phyloP scores from a whole-genome alignment of 2,329 filamentous ascomycete species.

The Aspergillus clavatus region DNA sequence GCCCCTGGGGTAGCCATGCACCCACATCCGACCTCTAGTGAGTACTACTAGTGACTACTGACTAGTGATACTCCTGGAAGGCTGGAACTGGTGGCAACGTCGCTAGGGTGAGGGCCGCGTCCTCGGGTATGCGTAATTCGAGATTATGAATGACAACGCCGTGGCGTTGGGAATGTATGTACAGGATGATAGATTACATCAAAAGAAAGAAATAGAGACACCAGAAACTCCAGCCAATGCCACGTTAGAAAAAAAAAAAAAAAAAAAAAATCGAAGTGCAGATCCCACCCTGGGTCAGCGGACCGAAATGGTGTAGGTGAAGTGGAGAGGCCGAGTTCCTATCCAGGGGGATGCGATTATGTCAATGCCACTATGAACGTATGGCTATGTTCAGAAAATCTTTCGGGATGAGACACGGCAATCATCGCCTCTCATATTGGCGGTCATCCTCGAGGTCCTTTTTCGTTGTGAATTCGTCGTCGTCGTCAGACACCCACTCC shows the following conservation, averaged over 20 bases:
- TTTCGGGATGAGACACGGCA: background rate
- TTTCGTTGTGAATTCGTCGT: conserved; percentile 12
- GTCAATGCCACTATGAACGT: too few relatives aligned
- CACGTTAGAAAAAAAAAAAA: too few relatives aligned
- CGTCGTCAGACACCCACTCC: conserved; percentile 31
- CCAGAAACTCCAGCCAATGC: background rate
- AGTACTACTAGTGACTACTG: too few relatives aligned
- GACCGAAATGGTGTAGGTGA: background rate
- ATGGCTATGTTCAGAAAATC: background rate
- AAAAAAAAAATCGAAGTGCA: background rate
- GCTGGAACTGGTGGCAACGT: too few relatives aligned
- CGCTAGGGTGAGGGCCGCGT: too few relatives aligned
- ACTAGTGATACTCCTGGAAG: too few relatives aligned
- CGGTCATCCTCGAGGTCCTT: conserved; percentile 6
- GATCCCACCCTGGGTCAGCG: background rate
- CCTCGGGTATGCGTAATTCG: too few relatives aligned
- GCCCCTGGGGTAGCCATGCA: too few relatives aligned
- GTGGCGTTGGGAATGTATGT: background rate
- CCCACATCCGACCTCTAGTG: too few relatives aligned
- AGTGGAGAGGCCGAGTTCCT: background rate
- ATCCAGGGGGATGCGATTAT: background rate
- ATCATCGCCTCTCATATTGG: conserved; percentile 13
- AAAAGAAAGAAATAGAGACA: background rate
- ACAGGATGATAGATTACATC: background rate
- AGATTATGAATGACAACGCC: too few relatives aligned